A percentile compares a stretch with the other conserved stretches of the same genome.
Conservation (phyloP, 371 early-diverging fungal genomes). For the Mucor racemosus region DNA sequence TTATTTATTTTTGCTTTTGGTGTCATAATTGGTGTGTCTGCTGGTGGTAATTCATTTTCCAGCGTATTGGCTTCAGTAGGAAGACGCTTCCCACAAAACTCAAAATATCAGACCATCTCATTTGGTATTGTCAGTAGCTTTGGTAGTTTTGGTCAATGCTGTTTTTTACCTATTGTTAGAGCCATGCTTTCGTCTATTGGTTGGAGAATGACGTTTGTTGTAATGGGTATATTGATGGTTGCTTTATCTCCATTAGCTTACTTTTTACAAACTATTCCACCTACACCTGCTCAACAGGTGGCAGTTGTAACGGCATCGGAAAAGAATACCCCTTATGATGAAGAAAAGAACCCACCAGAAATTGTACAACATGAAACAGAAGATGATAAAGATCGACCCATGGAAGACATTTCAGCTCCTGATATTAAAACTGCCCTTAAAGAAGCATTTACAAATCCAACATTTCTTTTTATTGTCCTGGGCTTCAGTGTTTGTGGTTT, state of each 20-base stretch:
- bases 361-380: neutral
- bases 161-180: constrained; percentile 39
- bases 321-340: neutral
- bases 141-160: constrained; percentile 44
- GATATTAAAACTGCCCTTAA: constrained; percentile 25
- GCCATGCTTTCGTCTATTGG: constrained; percentile 30
- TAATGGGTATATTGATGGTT: constrained; percentile 27
- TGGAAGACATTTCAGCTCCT: constrained; percentile 22
- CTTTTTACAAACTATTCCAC: constrained; percentile 29
- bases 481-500: constrained; percentile 44
- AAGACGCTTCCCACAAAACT: constrained; percentile 32
- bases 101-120: constrained; percentile 33
- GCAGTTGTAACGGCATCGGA: neutral
- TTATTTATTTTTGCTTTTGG: constrained; percentile 41
- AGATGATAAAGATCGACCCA: neutral
- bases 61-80: constrained; percentile 34
- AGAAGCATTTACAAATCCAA: constrained; percentile 32
- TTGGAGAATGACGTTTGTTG: constrained; percentile 33
- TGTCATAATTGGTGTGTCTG: constrained; percentile 33
- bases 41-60: constrained; percentile 40
- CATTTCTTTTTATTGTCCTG: constrained; percentile 32
- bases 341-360: neutral
- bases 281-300: constrained; percentile 4
- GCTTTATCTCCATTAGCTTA: constrained; percentile 21
- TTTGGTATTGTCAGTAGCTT: constrained; percentile 44